Base-by-base conservation (phyloP, 2,329 filamentous ascomycete species). In the Hirsutella thompsonii region DNA sequence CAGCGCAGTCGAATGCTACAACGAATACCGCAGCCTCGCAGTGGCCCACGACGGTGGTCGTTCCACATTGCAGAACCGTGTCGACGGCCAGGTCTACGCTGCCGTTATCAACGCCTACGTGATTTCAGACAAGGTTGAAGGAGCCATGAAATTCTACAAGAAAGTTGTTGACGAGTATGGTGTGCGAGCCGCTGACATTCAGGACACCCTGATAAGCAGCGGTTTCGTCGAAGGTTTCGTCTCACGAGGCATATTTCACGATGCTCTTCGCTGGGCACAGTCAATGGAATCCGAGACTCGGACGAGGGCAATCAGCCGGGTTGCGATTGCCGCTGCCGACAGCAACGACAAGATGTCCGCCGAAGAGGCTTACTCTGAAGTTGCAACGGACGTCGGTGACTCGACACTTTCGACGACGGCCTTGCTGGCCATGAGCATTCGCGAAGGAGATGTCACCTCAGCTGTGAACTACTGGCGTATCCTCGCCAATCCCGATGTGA, bases 1-100 rank as follows among this genome's bases (percentile, higher is more conserved):
- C 52, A 93, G 84, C 51, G 92, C 89, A 18, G 85, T 96, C 6
- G 88, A 94, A 58, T 88, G 87, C 62, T 98, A 95, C 64, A 90
- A 93, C 48, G 86, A 94, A 62, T 96, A 96, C 70, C 87, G 87
- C 55, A 76, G 78, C 36, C 70, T 95, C 34, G 89, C 90, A n/a
- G 77, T 96, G 40, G 79, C 82, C 32, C 76, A 92, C 56, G 84
- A 95, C 58, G 76, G 73, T 32, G 88, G 88, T 43, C 69, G 78
- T 44, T 69, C 79, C 37, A 74, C 74, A 16, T 67, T 88, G 9
- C 69, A 81, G 37, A 72, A 82, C 47, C 80, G 89, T 39, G 72
- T 84, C 37, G 90, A 96, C 56, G 77, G 81, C 21, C 73, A 87
- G 48, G 83, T 96, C 6, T 96, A 98, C 55, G 87, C 89, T 20